Conservation (phyloP, 495 filamentous ascomycete species). For the Oidiodendron maius region DNA sequence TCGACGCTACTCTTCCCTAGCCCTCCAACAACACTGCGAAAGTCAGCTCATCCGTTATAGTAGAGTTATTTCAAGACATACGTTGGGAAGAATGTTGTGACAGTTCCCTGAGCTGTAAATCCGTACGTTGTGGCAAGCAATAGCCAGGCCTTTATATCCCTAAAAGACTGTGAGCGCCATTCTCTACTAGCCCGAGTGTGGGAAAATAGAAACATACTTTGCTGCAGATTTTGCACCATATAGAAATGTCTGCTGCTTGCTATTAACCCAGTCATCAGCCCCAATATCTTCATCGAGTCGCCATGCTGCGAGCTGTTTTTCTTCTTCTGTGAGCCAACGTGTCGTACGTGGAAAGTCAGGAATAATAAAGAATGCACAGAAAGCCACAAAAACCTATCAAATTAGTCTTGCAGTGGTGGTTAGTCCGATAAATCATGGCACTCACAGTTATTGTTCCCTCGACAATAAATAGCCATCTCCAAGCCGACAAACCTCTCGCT, state of each 20-base stretch:
- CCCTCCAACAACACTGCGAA: conserved; percentile 32
- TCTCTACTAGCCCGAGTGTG: background rate
- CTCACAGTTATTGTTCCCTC: conserved; percentile 45
- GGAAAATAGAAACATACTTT: conserved; percentile 36
- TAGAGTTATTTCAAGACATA: conserved; percentile 67
- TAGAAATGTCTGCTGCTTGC: conserved; percentile 55
- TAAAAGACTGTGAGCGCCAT: background rate
- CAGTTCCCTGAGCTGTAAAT: conserved; percentile 61
- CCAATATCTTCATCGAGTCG: conserved; percentile 72
- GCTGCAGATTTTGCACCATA: conserved; percentile 65
- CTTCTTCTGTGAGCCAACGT: conserved; percentile 62
- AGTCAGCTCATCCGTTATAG: conserved; percentile 16
- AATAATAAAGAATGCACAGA: conserved; percentile 48
- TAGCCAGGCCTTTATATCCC: conserved; percentile 17
- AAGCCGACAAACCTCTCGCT: conserved; percentile 35
- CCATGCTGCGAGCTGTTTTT: conserved; percentile 60
- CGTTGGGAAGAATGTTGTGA: conserved; percentile 82
- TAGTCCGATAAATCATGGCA: conserved; percentile 33
- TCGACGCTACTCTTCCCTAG: conserved; percentile 47
- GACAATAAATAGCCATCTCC: conserved; percentile 51
- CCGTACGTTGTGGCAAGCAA: conserved; percentile 54
- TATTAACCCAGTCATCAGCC: conserved; percentile 62
- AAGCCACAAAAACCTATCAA: conserved; percentile 36
- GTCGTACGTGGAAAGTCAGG: conserved; percentile 76
- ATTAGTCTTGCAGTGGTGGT: conserved; percentile 27